Evolutionary conservation across 345 rosid genomes (phyloP).

Genomic region (Salix dunnii): DNA sequence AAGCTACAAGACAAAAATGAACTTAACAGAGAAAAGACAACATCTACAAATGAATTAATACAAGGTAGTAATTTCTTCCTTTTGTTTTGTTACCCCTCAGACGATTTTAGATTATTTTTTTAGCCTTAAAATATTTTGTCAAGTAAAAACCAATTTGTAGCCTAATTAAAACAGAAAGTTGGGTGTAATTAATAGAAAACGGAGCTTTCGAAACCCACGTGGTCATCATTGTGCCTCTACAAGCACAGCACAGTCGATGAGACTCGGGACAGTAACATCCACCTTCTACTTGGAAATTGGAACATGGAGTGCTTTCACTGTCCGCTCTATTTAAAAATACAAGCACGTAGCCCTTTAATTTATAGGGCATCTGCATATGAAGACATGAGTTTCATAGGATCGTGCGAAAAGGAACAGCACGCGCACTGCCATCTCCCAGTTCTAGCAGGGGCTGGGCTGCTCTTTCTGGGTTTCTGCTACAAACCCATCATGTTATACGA

Average conservation of each 20-base stretch:
- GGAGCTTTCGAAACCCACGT: conserved; percentile 11
- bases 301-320: conserved; percentile 2
- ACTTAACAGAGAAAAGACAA: background rate
- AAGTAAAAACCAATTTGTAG: no score
- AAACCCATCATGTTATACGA: conserved; percentile 9
- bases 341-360: background rate
- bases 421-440: conserved; percentile 34
- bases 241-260: conserved; percentile 7
- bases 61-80: background rate
- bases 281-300: conserved; percentile 3
- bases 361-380: background rate
- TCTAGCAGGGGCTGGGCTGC: background rate
- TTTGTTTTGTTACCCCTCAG: background rate
- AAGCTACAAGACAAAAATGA: background rate
- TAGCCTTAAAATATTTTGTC: no score
- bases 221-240: conserved; percentile 24
- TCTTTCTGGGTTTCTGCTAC: conserved; percentile 4
- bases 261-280: background rate
- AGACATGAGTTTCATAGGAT: conserved; percentile 24
- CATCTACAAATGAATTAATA: background rate
- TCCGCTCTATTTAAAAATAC: background rate
- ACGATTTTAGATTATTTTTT: no score
- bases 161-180: no score
- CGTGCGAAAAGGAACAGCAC: conserved; percentile 52
- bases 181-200: background rate